Evolutionary conservation across 1,139 yeast genomes (phyloP).

Genomic region (Geotrichum aggregatum): DNA sequence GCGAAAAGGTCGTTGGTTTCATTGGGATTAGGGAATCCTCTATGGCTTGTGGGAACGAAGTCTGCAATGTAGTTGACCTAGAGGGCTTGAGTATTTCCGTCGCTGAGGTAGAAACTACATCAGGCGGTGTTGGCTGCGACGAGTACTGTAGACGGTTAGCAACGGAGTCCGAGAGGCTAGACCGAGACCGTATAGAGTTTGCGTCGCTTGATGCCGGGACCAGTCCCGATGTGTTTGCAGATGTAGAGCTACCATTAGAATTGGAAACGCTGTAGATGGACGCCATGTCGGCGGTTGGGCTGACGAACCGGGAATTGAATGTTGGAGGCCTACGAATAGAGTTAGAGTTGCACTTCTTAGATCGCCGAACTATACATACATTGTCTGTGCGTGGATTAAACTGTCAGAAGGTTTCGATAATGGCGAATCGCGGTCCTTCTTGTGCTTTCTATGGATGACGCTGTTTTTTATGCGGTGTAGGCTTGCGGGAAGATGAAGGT

Average conservation of each 20-base stretch:
- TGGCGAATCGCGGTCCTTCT: not conserved
- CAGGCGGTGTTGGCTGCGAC: not conserved
- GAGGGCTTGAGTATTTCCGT: not conserved
- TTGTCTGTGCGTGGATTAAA: no score
- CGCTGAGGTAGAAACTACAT: slow-evolving; percentile 1
- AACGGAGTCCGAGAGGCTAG: not conserved
- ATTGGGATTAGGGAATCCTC: not conserved
- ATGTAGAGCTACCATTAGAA: not conserved
- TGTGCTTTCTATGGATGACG: not conserved
- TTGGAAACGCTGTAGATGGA: slow-evolving; percentile 11
- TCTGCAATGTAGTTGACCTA: not conserved
- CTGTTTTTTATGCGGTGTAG: not conserved
- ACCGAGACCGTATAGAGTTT: not conserved
- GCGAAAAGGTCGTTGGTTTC: not conserved
- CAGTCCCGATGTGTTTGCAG: not conserved
- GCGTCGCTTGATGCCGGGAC: not conserved
- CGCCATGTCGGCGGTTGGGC: slow-evolving; percentile 14
- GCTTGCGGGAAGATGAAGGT: not conserved
- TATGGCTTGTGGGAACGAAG: not conserved
- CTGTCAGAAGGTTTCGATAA: not conserved
- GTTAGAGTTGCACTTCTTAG: not conserved
- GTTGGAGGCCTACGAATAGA: slow-evolving; percentile 10
- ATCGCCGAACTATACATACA: no score
- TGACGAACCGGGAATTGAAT: slow-evolving; percentile 14
- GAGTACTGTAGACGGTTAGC: not conserved